These are phyloP conservation scores for Rhodofomes roseus DNA, from an alignment of 1,284 basidiomycete genomes.

Conservation along the genomic window DNA sequence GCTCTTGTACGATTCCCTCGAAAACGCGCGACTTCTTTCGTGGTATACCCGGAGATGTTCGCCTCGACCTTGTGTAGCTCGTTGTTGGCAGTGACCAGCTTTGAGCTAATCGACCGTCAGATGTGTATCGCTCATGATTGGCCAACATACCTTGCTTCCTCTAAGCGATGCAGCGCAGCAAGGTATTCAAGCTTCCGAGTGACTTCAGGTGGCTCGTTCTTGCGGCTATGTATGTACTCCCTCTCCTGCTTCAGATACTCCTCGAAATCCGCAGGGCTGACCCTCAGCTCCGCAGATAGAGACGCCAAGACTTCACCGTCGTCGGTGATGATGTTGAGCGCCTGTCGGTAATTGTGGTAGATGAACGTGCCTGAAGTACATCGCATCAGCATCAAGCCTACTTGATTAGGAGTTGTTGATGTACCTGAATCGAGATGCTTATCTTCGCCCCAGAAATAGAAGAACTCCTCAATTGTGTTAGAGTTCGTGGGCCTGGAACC, in stretches of 20 bases:
- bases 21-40: too few species aligned
- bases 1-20: too few species aligned
- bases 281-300: not conserved
- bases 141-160: not conserved
- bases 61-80: too few species aligned
- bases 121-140: too few species aligned
- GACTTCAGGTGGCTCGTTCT: not conserved
- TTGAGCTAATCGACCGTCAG: too few species aligned
- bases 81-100: too few species aligned
- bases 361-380: conserved; percentile 20
- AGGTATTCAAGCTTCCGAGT: not conserved
- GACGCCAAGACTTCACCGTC: conserved; percentile 7
- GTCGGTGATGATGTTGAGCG: conserved; percentile 15
- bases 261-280: conserved; percentile 17
- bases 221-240: not conserved
- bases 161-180: not conserved
- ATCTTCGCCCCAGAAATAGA: conserved; percentile 13
- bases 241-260: conserved; percentile 7
- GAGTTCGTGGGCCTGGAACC: too few species aligned
- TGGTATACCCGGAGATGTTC: too few species aligned
- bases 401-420: not conserved
- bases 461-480: conserved; percentile 17
- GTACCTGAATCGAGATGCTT: conserved; percentile 15
- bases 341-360: conserved; percentile 24
- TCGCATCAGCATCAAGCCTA: not conserved